Base-by-base conservation (phyloP, 208 protist genomes). In the Acanthamoeba quina region DNA sequence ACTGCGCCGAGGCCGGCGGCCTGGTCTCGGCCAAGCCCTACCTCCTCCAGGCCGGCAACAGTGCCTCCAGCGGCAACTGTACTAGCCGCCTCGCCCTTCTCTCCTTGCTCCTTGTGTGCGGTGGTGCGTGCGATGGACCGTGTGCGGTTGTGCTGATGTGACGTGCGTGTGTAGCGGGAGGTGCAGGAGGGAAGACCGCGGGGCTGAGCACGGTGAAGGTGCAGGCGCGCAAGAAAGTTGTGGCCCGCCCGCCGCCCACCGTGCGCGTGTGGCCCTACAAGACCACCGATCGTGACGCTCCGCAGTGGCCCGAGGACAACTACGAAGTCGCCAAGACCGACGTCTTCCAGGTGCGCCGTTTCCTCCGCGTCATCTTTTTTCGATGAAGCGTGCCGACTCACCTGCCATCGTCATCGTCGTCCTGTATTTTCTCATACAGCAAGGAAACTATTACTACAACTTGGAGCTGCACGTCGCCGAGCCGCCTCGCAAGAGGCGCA, bases 201-300 rank as follows among this genome's bases (percentile, higher is more conserved):
- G 80, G 80, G 5, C 11, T 89, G 41, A 89, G 56, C 80, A 89
- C 52, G 29, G 54, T 89, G 7, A 66, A 58, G 47, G 80, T 89
- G 31, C 0, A 11, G 47, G 80, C 56, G 47, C 80, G 80, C 37
- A 89, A 89, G 80, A 58, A 26, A 29, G 56, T 41, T 17, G 13
- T 89, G 17, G n/a, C 80, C 17, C 47, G 80, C 13, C 29, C 80
- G 44, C 80, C 49, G 24, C 80, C 80, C 0, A 47, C 44, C 6
- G 80, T 89, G n/a, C 80, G 80, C 80, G 80, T 89, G 80, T 89
- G 80, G 80, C 80, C 80, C n/a, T 89, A 89, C 80, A 89, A 66
- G 80, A 15, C 80, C 80, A 64, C 80, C 5, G 56, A 66, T 21
- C 29, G 15, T 19, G 80, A 62, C 5, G 44, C 31, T 3, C 80